phyloP scores from a whole-genome alignment of 2,329 filamentous ascomycete species.

The Trichophyton benhamiae region DNA sequence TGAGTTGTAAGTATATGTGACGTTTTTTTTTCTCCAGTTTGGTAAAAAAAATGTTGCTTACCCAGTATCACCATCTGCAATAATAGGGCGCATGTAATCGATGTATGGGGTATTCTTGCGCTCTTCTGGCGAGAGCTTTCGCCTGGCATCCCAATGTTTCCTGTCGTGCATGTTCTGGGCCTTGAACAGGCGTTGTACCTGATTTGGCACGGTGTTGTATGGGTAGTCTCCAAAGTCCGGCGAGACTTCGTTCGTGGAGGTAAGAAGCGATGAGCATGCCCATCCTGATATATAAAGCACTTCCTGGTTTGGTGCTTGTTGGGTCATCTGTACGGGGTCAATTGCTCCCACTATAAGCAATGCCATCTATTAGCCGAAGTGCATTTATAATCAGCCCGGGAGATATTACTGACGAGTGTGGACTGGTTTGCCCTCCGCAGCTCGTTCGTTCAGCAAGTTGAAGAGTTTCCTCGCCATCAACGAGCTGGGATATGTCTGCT shows the following conservation, averaged over 20 bases:
- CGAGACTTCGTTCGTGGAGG: slow-evolving; percentile 90
- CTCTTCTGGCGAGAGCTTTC: slow-evolving; percentile 63
- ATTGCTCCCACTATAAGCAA: slow-evolving; percentile 69
- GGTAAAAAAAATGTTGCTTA: slow-evolving; percentile 19
- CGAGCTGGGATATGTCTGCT: slow-evolving; percentile 81
- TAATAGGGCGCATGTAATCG: slow-evolving; percentile 87
- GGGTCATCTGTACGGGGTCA: slow-evolving; percentile 98
- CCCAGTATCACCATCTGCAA: slow-evolving; percentile 91
- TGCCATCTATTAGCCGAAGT: not conserved
- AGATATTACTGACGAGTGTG: slow-evolving; percentile 62
- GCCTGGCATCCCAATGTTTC: slow-evolving; percentile 78
- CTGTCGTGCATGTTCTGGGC: slow-evolving; percentile 94
- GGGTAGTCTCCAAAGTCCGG: slow-evolving; percentile 98
- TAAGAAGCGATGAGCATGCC: slow-evolving; percentile 90
- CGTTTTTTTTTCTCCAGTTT: not conserved
- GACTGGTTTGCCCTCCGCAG: slow-evolving; percentile 69
- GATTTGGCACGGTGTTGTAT: slow-evolving; percentile 97
- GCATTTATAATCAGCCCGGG: not conserved
- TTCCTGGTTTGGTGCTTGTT: slow-evolving; percentile 91
- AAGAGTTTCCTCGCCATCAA: slow-evolving; percentile 93
- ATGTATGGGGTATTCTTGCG: slow-evolving; percentile 66
- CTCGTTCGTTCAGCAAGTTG: slow-evolving; percentile 67
- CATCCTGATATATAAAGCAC: slow-evolving; percentile 93
- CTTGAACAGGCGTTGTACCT: slow-evolving; percentile 91
- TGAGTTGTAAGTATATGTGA: slow-evolving; percentile 1